Evolutionary conservation across 305 asterid genomes (phyloP), one percentile per base, ranked within the genome.

Genomic region (Plantago rigida): DNA sequence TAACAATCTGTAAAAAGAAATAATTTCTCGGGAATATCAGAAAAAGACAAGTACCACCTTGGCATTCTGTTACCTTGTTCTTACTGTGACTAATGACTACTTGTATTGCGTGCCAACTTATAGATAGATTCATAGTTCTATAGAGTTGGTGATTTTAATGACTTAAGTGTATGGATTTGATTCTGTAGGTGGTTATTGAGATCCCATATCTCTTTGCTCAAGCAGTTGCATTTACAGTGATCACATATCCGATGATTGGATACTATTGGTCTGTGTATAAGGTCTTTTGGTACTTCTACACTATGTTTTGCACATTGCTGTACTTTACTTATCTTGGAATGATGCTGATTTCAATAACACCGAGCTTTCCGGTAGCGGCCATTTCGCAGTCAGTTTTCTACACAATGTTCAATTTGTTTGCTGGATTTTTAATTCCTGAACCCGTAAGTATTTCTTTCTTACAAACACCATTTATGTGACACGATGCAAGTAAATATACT

Each of bases 241-340:
- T 78, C 50, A 82, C 93, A 31, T 84, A 84, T 77, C 88, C 86
- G 2, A 82, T 84, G 86, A 82, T 84, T 3, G 92, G 88, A 42
- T 82, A 78, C 59, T 28, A 78, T 28, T 69, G 82, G 72, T 69
- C 88, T 5, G 83, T 66, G n/a, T 69, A 73, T 56, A 84, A 82
- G 73, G 71, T 80, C 48, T 73, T 77, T 45, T 80, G 83, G 85
- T 84, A 76, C 57, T 67, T 82, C 60, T 82, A 82, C 47, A 10
- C 79, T 1, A 80, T 82, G 81, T 80, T 84, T 42, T 74, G 82
- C 60, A 64, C 93, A 3, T 68, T 82, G 71, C 50, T 80, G 61
- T 80, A 76, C 77, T 84, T 66, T 82, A 80, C 72, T n/a, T 82
- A 76, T 56, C 68, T 82, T 3, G 93, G 89, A 11, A 80, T 84